Conservation (phyloP, 768 basidiomycete genomes). For the Phanerochaete carnosa region DNA sequence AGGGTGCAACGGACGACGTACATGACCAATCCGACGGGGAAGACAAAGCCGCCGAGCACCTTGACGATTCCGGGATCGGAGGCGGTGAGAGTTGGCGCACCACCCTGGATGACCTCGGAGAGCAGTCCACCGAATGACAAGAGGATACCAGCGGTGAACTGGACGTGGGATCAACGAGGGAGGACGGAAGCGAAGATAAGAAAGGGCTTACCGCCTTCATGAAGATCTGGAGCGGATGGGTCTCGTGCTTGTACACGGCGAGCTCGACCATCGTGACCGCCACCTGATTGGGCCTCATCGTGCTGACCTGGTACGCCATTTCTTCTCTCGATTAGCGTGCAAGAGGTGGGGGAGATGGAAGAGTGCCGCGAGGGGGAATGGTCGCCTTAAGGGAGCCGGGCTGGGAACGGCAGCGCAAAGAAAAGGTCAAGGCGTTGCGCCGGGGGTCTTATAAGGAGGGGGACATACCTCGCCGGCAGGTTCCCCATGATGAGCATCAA, state of each 20-base stretch:
- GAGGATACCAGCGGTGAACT: constrained; percentile 71
- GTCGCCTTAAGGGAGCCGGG: neutral
- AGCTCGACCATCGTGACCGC: constrained; percentile 53
- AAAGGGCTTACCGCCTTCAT: constrained; percentile 59
- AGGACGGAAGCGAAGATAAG: neutral
- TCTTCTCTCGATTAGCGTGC: neutral
- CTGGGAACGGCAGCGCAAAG: neutral
- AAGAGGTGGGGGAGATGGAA: neutral
- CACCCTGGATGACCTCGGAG: constrained; percentile 57
- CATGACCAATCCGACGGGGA: constrained; percentile 79
- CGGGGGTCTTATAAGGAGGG: neutral
- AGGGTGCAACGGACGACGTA: constrained; percentile 26
- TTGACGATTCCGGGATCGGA: constrained; percentile 68
- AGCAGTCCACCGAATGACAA: constrained; percentile 72
- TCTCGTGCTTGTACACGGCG: constrained; percentile 61
- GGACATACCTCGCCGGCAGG: neutral
- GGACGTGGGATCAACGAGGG: neutral
- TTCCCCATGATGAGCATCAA: neutral
- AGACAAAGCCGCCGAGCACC: constrained; percentile 62
- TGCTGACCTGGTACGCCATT: constrained; percentile 26
- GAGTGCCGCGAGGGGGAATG: neutral
- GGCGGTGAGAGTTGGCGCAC: constrained; percentile 45
- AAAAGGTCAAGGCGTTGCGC: neutral
- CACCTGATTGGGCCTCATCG: constrained; percentile 57
- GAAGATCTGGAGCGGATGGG: constrained; percentile 57